Evolutionary conservation across 2,329 filamentous ascomycete genomes (phyloP), one percentile per base, ranked within the genome.

Genomic region (Triangularia setosa): DNA sequence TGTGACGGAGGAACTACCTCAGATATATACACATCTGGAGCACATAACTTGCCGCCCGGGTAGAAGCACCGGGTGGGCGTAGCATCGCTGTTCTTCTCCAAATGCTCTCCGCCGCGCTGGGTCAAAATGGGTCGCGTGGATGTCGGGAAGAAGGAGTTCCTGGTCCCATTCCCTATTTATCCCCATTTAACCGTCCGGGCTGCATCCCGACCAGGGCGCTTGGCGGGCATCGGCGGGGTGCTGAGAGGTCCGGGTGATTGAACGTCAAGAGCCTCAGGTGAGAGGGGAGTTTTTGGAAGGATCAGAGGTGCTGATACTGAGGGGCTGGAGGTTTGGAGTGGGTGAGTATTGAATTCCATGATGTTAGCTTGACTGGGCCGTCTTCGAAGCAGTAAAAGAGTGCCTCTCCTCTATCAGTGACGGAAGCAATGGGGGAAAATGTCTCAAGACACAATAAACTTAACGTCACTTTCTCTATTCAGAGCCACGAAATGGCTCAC

Each of bases 111-210:
- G 59, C 33, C 40, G 27, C 59, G 60, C 60, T 66, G 64, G 66
- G 28, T 65, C 67, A 64, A n/a, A 33, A 65, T 63, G 66, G 67
- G 60, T 64, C 65, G 70, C 68, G 70, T 71, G 70, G 67, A 64
- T 65, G 65, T 65, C 68, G 65, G 64, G 55, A 67, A 55, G 60
- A 53, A 59, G 64, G 58, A 60, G 33, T 59, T 53, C 59, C 63
- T 59, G 62, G 67, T 64, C 60, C 69, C 66, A 66, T 69, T 67
- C 59, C 54, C 67, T 66, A 75, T 76, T 76, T 76, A 76, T 73
- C 75, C 74, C 70, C 71, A 76, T 76, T 76, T 76, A 76, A 69
- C 75, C 75, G 75, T 65, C 63, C 59, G 64, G 67, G 66, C 64
- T 63, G 57, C 53, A 59, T 65, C 59, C 69, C 66, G 67, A 56